Evolutionary conservation across 2,329 filamentous ascomycete species (phyloP).

Genomic region (Parascedosporium putredinis): DNA sequence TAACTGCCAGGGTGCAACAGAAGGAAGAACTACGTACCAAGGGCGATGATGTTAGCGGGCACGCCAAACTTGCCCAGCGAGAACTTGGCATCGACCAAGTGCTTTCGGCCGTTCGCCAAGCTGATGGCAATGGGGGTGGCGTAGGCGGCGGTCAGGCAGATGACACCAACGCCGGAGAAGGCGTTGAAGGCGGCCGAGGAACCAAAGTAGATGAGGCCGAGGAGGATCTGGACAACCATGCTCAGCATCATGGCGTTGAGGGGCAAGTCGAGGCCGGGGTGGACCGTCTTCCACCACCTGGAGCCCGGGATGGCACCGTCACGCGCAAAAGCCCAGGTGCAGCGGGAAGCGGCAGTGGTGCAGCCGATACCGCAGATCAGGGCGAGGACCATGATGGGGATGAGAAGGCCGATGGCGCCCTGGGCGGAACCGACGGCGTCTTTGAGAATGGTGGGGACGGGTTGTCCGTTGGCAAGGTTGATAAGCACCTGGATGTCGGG

Average conservation of each 20-base stretch:
- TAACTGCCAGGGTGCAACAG: background rate
- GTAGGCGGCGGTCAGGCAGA: slow-evolving; percentile 59
- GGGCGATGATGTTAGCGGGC: slow-evolving; percentile 52
- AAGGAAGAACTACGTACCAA: slow-evolving; percentile 37
- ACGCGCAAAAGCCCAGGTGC: slow-evolving; percentile 59
- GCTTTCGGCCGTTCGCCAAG: slow-evolving; percentile 47
- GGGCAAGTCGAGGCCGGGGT: slow-evolving; percentile 52
- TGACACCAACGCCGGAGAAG: slow-evolving; percentile 61
- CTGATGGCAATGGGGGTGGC: slow-evolving; percentile 56
- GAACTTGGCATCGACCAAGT: slow-evolving; percentile 47
- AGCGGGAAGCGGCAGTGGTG: slow-evolving; percentile 58
- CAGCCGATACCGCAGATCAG: slow-evolving; percentile 59
- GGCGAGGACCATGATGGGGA: slow-evolving; percentile 56
- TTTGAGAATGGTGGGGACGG: slow-evolving; percentile 54
- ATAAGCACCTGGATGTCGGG: slow-evolving; percentile 49
- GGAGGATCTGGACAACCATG: slow-evolving; percentile 52
- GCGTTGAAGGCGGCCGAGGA: slow-evolving; percentile 61
- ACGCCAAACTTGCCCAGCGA: slow-evolving; percentile 51
- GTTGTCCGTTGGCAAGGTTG: slow-evolving; percentile 45
- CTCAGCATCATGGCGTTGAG: slow-evolving; percentile 64
- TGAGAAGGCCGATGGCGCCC: slow-evolving; percentile 50
- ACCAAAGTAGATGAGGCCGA: slow-evolving; percentile 61
- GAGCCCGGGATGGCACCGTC: slow-evolving; percentile 60
- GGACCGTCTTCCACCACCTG: slow-evolving; percentile 48
- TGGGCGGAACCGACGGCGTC: slow-evolving; percentile 49